Evolutionary conservation across 352 stramenopile species (phyloP).

Genomic region (Pythium guiyangense): DNA sequence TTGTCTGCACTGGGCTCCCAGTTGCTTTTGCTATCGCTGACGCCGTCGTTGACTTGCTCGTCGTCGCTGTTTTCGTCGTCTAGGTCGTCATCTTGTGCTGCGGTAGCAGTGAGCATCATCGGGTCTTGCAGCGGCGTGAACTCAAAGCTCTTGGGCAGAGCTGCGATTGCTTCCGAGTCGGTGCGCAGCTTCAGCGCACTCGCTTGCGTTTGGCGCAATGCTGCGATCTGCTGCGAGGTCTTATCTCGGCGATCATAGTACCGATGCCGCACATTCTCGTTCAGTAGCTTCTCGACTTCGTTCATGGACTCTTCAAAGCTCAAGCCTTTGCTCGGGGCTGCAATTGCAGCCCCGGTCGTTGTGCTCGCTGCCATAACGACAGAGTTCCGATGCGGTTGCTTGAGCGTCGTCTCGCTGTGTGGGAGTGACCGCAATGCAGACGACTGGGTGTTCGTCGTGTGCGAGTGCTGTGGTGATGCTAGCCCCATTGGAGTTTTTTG

Average conservation of each 20-base stretch:
- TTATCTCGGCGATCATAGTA: conserved; percentile 15
- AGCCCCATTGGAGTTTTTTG: not conserved
- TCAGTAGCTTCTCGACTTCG: conserved; percentile 47
- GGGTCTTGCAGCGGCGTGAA: conserved; percentile 39
- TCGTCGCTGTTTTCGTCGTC: conserved; percentile 19
- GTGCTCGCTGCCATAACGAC: not conserved
- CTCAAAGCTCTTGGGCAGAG: conserved; percentile 21
- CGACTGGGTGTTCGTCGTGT: not conserved
- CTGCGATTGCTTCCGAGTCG: too few species aligned
- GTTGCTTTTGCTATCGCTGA: not conserved
- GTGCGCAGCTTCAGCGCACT: not conserved
- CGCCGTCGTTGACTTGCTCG: conserved; percentile 12
- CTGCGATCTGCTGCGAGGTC: conserved; percentile 14
- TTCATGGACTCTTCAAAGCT: conserved; percentile 37
- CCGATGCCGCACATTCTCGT: conserved; percentile 24
- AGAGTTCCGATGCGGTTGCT: conserved; percentile 5
- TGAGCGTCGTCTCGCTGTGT: not conserved
- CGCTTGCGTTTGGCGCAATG: conserved; percentile 9
- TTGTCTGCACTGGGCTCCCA: not conserved
- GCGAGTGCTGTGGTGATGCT: not conserved
- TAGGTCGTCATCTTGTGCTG: conserved; percentile 14
- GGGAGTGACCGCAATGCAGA: not conserved
- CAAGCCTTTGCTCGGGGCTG: conserved; percentile 7
- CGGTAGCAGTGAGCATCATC: conserved; percentile 25
- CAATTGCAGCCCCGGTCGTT: not conserved